Evolutionary conservation across 1,139 yeast genomes (phyloP), one percentile per base, ranked within the genome.

Genomic region (Pichia terricola): DNA sequence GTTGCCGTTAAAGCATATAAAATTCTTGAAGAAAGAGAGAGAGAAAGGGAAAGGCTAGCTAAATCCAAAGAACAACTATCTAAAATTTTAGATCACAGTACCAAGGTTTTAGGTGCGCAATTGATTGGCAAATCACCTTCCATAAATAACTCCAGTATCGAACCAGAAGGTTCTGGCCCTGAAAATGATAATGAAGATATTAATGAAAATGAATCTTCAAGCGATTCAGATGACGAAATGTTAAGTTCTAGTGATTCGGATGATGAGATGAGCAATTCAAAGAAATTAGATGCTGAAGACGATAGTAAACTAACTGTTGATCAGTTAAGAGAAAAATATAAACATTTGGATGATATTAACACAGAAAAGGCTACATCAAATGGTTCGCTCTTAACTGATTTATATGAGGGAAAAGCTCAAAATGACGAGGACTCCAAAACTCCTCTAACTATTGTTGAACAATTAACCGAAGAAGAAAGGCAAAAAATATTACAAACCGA

Each of bases 51-150:
- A 63, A 76, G 85, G 69, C 69, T 78, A 59, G 71, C 75, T 9
- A 81, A 81, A 59, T 96, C 96, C 34, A 84, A 91, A 59, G 84
- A 85, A 53, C 96, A 89, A 59, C 70, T 91, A 50, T 81, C 88
- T 50, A 83, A 86, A 59, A 89, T 91, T 73, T 67, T 91, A 50
- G 95, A 89, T 54, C 94, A 89, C 56, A 87, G 96, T 30, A 87
- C 96, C 0, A 91, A 85, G 58, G 72, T 91, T 40, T 69, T 91
- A 35, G 96, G 88, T 52, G 94, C 95, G 0, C 95, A 91, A 52
- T 65, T 84, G 43, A 73, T 75, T 37, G 63, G 66, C 35, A 63
- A 68, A 10, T 39, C 53, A 2, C 44, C 47, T 5, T 46, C 47
- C 28, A 39, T 35, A 5, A 48, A 41, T 26, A 55, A 57, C 22